phyloP scores from a whole-genome alignment of 768 basidiomycete genomes.

The Trametes sanguinea region DNA sequence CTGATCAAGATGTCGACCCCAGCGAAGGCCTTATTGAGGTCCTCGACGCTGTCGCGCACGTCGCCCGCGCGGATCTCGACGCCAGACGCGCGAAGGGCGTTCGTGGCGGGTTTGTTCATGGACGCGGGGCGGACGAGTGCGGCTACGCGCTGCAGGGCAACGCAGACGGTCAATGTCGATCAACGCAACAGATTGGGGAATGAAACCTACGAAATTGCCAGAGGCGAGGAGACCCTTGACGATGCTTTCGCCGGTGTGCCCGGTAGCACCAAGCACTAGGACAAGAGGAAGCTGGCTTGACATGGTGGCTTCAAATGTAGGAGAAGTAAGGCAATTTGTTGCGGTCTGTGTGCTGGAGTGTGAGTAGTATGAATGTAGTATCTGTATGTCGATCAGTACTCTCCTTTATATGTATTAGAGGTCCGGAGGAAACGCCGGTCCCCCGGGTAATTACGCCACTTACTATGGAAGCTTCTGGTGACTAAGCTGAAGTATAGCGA shows the following conservation, averaged over 20 bases:
- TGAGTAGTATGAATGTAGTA: background rate
- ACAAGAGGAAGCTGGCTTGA: slow-evolving; percentile 13
- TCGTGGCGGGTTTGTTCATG: slow-evolving; percentile 18
- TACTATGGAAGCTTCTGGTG: background rate
- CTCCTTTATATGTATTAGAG: background rate
- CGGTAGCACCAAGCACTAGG: slow-evolving; percentile 25
- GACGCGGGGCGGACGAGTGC: slow-evolving; percentile 24
- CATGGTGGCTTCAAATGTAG: background rate
- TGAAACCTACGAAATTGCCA: slow-evolving; percentile 20
- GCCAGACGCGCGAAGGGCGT: slow-evolving; percentile 18
- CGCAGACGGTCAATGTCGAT: background rate
- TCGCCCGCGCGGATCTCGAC: slow-evolving; percentile 26
- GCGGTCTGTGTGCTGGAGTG: too few species aligned
- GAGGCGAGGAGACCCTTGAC: slow-evolving; percentile 15
- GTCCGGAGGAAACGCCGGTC: too few species aligned
- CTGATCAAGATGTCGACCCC: slow-evolving; percentile 26
- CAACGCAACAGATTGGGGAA: background rate
- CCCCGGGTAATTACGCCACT: too few species aligned
- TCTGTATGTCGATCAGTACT: background rate
- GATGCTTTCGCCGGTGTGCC: slow-evolving; percentile 21
- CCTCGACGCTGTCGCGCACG: slow-evolving; percentile 12
- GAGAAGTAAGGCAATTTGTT: too few species aligned
- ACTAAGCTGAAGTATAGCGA: background rate
- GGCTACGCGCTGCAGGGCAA: slow-evolving; percentile 12
- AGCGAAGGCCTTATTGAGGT: slow-evolving; percentile 19